phyloP scores from a whole-genome alignment of 2,329 filamentous ascomycete genomes.

The Thielaviopsis ethacetica region DNA sequence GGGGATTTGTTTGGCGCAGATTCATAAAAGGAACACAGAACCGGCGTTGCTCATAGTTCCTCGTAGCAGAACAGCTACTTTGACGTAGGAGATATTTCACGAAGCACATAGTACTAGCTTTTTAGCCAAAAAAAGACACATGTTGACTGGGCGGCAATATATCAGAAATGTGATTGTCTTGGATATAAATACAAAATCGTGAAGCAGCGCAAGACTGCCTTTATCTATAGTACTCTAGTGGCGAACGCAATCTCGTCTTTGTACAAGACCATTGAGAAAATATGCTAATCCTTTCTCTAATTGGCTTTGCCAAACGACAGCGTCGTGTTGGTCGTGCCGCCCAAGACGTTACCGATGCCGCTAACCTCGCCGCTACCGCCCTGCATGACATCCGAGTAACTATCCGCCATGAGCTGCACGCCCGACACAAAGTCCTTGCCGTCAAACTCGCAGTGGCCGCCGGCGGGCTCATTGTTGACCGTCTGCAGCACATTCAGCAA shows the following conservation, averaged over 20 bases:
- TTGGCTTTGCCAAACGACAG: constrained; percentile 3
- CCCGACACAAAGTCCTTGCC: constrained; percentile 35
- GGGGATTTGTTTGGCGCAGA: not conserved
- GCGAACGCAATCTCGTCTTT: too few species aligned
- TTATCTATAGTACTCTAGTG: not conserved
- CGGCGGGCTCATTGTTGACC: constrained; percentile 36
- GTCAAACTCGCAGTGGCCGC: constrained; percentile 44
- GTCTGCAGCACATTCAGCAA: constrained; percentile 37
- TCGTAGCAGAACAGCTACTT: too few species aligned
- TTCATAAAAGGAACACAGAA: too few species aligned
- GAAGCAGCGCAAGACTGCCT: not conserved
- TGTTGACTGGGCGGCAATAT: too few species aligned
- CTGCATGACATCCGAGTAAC: constrained; percentile 32
- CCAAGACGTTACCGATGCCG: constrained; percentile 33
- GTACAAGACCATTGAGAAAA: not conserved
- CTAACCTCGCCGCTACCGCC: constrained; percentile 32
- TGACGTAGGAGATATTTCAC: too few species aligned
- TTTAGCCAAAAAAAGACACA: too few species aligned
- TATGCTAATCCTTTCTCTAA: not conserved
- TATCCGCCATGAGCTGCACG: constrained; percentile 38
- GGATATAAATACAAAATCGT: not conserved
- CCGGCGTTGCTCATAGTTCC: too few species aligned
- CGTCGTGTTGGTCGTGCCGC: constrained; percentile 15
- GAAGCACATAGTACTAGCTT: too few species aligned
- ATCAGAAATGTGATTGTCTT: not conserved